A percentile compares a stretch with the other conserved stretches of the same genome.
Conservation (phyloP, 2,329 filamentous ascomycete species). For the Fusarium bulbicola region DNA sequence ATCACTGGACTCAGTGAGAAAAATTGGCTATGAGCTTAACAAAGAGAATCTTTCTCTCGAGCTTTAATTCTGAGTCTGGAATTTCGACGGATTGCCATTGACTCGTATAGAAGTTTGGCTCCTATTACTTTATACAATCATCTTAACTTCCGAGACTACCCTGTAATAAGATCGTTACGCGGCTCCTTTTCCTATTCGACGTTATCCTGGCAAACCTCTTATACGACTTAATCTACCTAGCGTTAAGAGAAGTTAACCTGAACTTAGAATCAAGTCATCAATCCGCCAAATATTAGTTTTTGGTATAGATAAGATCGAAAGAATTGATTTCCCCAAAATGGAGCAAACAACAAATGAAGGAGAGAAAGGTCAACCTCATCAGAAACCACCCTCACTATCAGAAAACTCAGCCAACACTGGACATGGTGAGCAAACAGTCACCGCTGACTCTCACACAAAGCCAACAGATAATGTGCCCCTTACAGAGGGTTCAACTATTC, state of each 20-base stretch:
- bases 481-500: neutral
- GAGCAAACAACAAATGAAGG: neutral
- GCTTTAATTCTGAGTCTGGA: neutral
- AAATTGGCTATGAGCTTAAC: slow-evolving; percentile 23
- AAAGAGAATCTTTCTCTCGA: neutral
- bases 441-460: neutral
- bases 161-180: neutral
- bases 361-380: neutral
- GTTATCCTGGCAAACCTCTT: neutral
- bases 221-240: neutral
- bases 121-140: fast-evolving
- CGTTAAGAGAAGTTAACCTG: neutral
- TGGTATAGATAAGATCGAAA: neutral
- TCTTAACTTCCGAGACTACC: too few relatives aligned
- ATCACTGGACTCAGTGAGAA: slow-evolving; percentile 27
- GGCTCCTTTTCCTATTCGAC: neutral
- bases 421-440: neutral
- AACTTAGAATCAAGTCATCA: neutral
- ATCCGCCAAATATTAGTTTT: neutral
- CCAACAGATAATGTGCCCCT: neutral
- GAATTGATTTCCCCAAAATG: neutral
- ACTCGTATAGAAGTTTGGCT: neutral
- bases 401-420: neutral
- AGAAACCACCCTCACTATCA: neutral
- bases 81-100: neutral